phyloP scores from a whole-genome alignment of 441 rosid species.

The Adansonia madagascariensis region DNA sequence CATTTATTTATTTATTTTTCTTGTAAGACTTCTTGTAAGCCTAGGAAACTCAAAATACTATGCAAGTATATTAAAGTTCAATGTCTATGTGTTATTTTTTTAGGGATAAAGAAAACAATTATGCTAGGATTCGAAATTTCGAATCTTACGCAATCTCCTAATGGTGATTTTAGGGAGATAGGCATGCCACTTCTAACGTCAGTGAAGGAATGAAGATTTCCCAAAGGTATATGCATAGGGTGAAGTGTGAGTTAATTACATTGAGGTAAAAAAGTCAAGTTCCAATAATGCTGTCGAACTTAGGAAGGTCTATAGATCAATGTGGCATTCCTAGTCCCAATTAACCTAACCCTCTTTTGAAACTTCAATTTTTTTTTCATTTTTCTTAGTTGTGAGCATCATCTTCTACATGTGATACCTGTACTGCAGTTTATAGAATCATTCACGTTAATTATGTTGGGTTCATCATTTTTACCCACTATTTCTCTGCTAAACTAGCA shows the following conservation, averaged over 20 bases:
- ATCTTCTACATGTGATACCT: not conserved
- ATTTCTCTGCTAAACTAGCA: not conserved
- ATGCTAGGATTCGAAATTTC: too few relatives aligned
- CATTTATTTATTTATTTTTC: not conserved
- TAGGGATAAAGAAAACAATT: too few relatives aligned
- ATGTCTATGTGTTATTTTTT: not conserved
- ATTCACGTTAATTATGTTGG: not conserved
- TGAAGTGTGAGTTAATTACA: too few relatives aligned
- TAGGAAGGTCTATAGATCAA: too few relatives aligned
- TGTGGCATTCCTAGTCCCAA: too few relatives aligned
- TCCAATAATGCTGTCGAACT: too few relatives aligned
- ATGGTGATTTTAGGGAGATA: too few relatives aligned
- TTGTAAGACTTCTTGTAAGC: slow-evolving; percentile 3
- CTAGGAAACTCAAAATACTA: not conserved
- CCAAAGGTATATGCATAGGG: too few relatives aligned
- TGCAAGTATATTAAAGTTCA: slow-evolving; percentile 18
- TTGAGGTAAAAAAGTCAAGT: too few relatives aligned
- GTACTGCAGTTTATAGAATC: not conserved
- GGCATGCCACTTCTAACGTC: too few relatives aligned
- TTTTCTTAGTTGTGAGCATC: not conserved
- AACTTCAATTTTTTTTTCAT: not conserved
- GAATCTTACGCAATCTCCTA: too few relatives aligned
- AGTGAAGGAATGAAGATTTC: too few relatives aligned
- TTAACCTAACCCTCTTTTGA: not conserved
- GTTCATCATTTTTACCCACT: not conserved